Percentiles rank a stretch among this genome's conserved stretches.
phyloP scores from a whole-genome alignment of 306 rosid genomes.

The Cyclanthera cordifolia region DNA sequence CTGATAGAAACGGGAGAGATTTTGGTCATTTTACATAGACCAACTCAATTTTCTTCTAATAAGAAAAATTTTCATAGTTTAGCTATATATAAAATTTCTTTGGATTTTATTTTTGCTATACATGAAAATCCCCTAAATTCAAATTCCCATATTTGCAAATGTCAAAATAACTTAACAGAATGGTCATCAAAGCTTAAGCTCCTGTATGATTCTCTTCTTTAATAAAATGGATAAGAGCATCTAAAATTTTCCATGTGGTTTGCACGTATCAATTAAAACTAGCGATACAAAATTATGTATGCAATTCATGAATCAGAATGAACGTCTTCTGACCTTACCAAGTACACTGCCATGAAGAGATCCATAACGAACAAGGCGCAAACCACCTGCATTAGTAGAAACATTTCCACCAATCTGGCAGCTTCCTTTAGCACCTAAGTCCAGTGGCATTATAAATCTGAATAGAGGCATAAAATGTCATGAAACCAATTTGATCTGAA shows the following conservation, averaged over 20 bases:
- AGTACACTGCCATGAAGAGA: constrained; percentile 89
- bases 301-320: constrained; percentile 7
- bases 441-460: constrained; percentile 97
- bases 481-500: constrained; percentile 16
- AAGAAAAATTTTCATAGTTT: no score
- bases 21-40: no score
- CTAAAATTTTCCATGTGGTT: background rate
- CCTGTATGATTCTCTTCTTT: background rate
- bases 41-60: no score
- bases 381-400: constrained; percentile 96
- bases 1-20: no score
- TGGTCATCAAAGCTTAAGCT: background rate
- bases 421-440: constrained; percentile 99
- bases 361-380: constrained; percentile 89
- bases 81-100: no score
- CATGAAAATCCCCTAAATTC: no score
- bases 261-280: background rate
- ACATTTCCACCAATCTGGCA: constrained; percentile 97
- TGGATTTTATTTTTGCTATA: no score
- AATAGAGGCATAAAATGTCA: constrained; percentile 42
- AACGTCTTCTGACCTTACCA: constrained; percentile 35
- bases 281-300: background rate
- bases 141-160: background rate
- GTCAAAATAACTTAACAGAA: background rate
- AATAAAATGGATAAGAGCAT: background rate